Conservation (phyloP, 129 eudicot species). For the Pseudognaphalium luteoalbum region DNA sequence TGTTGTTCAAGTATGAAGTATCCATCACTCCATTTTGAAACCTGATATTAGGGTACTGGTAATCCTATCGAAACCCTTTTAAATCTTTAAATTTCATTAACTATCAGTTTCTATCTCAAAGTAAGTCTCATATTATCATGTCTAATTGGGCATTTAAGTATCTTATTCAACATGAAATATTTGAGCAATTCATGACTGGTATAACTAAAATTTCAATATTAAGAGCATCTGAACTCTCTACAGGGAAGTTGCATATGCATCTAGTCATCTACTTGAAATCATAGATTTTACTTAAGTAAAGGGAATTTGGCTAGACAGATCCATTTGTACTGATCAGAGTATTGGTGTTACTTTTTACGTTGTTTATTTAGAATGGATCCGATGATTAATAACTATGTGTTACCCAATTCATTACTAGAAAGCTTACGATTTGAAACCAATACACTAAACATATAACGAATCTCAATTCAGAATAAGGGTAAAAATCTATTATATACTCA, state of each 20-base stretch:
- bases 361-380: background rate
- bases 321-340: too few relatives aligned
- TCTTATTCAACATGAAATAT: background rate
- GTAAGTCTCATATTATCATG: background rate
- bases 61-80: background rate
- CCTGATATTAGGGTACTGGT: background rate
- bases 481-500: background rate
- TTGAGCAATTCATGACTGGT: conserved; percentile 17
- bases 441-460: background rate
- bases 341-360: too few relatives aligned
- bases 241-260: conserved; percentile 1
- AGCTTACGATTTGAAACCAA: background rate
- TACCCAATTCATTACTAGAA: conserved; percentile 9
- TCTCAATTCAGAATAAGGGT: background rate
- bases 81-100: too few relatives aligned
- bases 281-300: background rate
- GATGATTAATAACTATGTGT: conserved; percentile 9
- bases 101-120: background rate
- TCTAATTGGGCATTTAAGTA: background rate
- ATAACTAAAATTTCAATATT: conserved; percentile 6
- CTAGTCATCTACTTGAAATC: background rate
- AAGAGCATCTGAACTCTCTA: conserved; percentile 10
- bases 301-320: conserved; percentile 10
- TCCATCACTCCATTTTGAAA: too few relatives aligned
- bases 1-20: too few relatives aligned